Evolutionary conservation across 306 rosid species (phyloP).

Genomic region (Hippophae rhamnoides): DNA sequence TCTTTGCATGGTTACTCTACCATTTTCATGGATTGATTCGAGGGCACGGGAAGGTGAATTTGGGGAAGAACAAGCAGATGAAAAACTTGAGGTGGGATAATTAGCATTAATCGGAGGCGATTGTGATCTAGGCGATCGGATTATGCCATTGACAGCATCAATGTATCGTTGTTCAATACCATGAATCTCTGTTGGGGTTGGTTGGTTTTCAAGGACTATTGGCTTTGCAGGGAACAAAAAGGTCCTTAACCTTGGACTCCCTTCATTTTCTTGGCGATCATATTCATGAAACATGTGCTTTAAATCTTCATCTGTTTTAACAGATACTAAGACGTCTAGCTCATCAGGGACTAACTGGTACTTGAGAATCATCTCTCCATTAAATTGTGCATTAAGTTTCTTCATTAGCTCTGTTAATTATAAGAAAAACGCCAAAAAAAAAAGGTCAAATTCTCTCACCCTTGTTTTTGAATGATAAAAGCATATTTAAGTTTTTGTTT

Average conservation of each 20-base stretch:
- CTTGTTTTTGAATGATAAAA: too few species aligned
- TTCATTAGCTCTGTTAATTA: slow-evolving; percentile 43
- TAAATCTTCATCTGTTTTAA: slow-evolving; percentile 52
- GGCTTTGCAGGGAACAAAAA: slow-evolving; percentile 52
- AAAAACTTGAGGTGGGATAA: slow-evolving; percentile 9
- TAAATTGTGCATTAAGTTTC: slow-evolving; percentile 35
- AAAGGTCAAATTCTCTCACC: background rate
- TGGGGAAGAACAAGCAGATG: slow-evolving; percentile 64
- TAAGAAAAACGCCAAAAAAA: too few species aligned
- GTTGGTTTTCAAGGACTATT: slow-evolving; percentile 23
- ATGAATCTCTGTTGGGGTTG: slow-evolving; percentile 24
- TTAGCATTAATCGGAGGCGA: slow-evolving; percentile 4
- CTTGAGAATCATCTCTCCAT: slow-evolving; percentile 56
- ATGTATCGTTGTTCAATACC: slow-evolving; percentile 54
- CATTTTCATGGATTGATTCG: slow-evolving; percentile 16
- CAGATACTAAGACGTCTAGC: slow-evolving; percentile 57
- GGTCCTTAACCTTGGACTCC: slow-evolving; percentile 41
- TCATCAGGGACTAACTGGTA: slow-evolving; percentile 58
- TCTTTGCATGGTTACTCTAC: slow-evolving; percentile 27
- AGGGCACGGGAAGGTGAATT: slow-evolving; percentile 48
- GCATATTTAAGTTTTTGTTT: too few species aligned
- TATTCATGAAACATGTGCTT: slow-evolving; percentile 71
- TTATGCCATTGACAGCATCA: slow-evolving; percentile 64
- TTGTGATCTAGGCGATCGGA: slow-evolving; percentile 15
- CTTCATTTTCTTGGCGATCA: slow-evolving; percentile 37